Base-by-base conservation (phyloP, 768 basidiomycete species). In the Lentinula aciculospora region DNA sequence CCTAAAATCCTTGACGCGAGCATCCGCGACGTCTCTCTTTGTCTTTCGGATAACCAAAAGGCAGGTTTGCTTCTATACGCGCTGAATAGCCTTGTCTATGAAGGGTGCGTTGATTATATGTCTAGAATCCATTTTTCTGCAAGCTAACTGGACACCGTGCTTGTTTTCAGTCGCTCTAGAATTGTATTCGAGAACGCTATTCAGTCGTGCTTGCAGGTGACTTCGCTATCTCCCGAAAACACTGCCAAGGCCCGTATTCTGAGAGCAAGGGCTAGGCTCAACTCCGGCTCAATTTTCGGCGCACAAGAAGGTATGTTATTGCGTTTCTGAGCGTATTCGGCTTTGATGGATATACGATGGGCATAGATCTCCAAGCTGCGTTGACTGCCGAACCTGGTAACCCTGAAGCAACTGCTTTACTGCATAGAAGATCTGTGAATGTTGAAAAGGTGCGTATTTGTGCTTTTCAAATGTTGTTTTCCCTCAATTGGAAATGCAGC, bases 1-100 rank as follows among this genome's bases (percentile, higher is more conserved):
- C 86, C 86, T 3, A 86, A 83, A 66, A 89, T 89, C 60, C 75
- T 89, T 37, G 87, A 89, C 64, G 88, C 88, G 19, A 83, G 84
- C 73, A 84, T 88, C 64, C 85, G 84, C 46, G 86, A 89, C 64
- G 82, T 86, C 21, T 75, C 80, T 0, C 72, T 73, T 6, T 78
- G 76, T 58, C 75, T 89, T 32, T 74, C 79, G 3, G 80, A 85
- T 66, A 79, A 79, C 62, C 81, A 88, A 66, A 89, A 89, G 68
- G 85, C 80, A 19, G 85, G 86, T 57, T 76, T 89, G 36, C 72
- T 92, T 54, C 69, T 93, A 49, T 84, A 89, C 62, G 92, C 91
- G n/a, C 84, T 94, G 79, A 84, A 86, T 62, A 87, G 86, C 64
- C 81, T 96, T 59, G 83, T 86, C 53, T 75, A 79, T 47, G 85